Evolutionary conservation across 768 basidiomycete species (phyloP), one percentile per base, ranked within the genome.

Genomic region (Phallus indusiatus): DNA sequence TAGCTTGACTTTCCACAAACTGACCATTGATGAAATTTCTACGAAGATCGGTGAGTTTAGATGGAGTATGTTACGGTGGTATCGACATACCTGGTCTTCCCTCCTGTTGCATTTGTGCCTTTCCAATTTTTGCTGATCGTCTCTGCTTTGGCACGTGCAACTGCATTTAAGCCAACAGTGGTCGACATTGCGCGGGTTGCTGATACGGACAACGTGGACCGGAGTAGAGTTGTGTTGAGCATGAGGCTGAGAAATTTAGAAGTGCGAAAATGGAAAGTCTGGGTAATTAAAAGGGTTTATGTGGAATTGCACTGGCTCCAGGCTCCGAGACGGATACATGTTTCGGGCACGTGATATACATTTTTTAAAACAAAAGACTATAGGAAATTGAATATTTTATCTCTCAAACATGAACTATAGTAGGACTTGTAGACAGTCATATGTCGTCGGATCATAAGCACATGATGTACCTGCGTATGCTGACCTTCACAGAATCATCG

Each of bases 101-200:
- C 87, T n/a, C 94, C 94, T 12, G 82, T 80, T 21, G 87, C 85
- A 60, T 79, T 88, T 1, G 94, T 94, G 47, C 94, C 94, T 63
- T 85, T 84, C 91, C 92, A 97, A 33, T 83, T 78, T 14, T 78
- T 70, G 17, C 87, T 87, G 18, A 93, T 74, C 57, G 78, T 77
- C 64, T 89, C 83, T 1, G 89, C 90, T 62, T 80, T 82, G 22
- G 80, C 69, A 18, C 79, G 76, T 20, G 84, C 85, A 11, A 76
- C 62, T 14, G 81, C 72, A 62, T 75, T 81, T 56, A 91, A 72
- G 2, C 80, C 76, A 21, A n/a, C 34, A 12, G 17, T 21, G 12
- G 56, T 58, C 48, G 56, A 48, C 56, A 58, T 58, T 34, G 56
- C 5, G 22, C 56, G 56, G 37, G 37, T n/a, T n/a, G 47, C 17